Evolutionary conservation across 208 protist genomes (phyloP).

Genomic region (Wallacemonas sp.): DNA sequence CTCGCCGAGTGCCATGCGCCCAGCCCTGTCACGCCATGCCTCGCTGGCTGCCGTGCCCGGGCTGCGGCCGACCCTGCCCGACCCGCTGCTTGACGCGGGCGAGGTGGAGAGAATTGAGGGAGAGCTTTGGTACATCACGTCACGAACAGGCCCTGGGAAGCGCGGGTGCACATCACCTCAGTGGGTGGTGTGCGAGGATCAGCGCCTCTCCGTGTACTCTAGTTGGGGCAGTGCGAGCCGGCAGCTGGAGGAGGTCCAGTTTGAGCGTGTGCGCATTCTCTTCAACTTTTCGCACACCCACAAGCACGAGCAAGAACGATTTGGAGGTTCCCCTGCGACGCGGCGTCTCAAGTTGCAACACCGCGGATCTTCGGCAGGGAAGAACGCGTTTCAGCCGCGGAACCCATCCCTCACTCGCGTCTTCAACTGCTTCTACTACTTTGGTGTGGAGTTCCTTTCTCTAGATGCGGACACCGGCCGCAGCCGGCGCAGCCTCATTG

Average conservation of each 20-base stretch:
- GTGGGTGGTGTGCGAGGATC: slow-evolving; percentile 56
- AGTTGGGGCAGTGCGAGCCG: slow-evolving; percentile 34
- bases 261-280: slow-evolving; percentile 46
- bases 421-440: slow-evolving; percentile 46
- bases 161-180: slow-evolving; percentile 15
- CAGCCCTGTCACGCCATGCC: not conserved
- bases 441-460: slow-evolving; percentile 45
- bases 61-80: slow-evolving; percentile 10
- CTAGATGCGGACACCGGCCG: slow-evolving; percentile 3
- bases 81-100: slow-evolving; percentile 8
- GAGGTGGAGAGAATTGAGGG: slow-evolving; percentile 43
- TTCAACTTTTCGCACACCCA: slow-evolving; percentile 49
- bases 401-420: slow-evolving; percentile 2
- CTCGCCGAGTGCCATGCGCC: slow-evolving; percentile 8
- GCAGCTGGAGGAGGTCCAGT: slow-evolving; percentile 38
- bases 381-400: slow-evolving; percentile 16
- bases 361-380: slow-evolving; percentile 13
- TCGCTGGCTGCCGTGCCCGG: slow-evolving; percentile 15
- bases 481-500: slow-evolving; percentile 30
- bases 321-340: slow-evolving; percentile 6
- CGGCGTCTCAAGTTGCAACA: slow-evolving; percentile 17
- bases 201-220: slow-evolving; percentile 41
- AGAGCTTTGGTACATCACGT: slow-evolving; percentile 51
- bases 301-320: slow-evolving; percentile 20
- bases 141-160: slow-evolving; percentile 35